Evolutionary conservation across 106 monocot species (phyloP).

Genomic region (Triglochin maritima): DNA sequence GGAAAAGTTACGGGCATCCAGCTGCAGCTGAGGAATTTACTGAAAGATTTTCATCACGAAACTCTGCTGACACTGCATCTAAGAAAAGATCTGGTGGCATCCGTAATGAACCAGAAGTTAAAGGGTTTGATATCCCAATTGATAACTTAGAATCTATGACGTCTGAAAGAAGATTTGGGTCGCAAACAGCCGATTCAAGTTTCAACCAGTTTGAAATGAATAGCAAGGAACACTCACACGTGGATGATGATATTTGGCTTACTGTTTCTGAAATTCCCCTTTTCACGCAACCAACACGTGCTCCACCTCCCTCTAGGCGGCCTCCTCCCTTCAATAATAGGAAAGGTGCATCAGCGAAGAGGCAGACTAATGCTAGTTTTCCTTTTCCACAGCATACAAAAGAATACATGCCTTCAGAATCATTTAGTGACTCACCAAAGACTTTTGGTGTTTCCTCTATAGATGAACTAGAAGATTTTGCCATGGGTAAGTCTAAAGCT

Average conservation of each 20-base stretch:
- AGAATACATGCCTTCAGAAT: constrained; percentile 16
- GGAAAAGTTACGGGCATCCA: constrained; percentile 14
- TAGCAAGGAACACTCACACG: constrained; percentile 22
- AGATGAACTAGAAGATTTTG: constrained; percentile 84
- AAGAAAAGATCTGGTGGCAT: constrained; percentile 9
- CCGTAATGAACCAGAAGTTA: constrained; percentile 1
- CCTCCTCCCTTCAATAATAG: constrained; percentile 15
- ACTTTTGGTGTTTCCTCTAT: constrained; percentile 25
- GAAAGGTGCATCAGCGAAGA: constrained; percentile 16
- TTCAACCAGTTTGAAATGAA: constrained; percentile 18
- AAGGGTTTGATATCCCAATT: constrained; percentile 10
- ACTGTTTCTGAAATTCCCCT: constrained; percentile 92
- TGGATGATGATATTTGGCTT: constrained; percentile 13
- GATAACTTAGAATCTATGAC: constrained; percentile 22
- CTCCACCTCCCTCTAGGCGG: constrained; percentile 76
- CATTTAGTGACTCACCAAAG: not conserved
- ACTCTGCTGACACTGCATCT: constrained; percentile 27
- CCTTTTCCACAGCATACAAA: constrained; percentile 10
- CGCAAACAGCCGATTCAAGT: constrained; percentile 11
- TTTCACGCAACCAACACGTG: constrained; percentile 67
- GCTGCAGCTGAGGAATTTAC: constrained; percentile 12
- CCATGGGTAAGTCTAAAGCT: constrained; percentile 31
- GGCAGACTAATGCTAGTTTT: constrained; percentile 14
- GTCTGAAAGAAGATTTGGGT: constrained; percentile 13
- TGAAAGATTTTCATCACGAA: constrained; percentile 18